Evolutionary conservation across 225 moss, liverwort and hornwort genomes (phyloP).

Genomic region (Climacium dendroides): DNA sequence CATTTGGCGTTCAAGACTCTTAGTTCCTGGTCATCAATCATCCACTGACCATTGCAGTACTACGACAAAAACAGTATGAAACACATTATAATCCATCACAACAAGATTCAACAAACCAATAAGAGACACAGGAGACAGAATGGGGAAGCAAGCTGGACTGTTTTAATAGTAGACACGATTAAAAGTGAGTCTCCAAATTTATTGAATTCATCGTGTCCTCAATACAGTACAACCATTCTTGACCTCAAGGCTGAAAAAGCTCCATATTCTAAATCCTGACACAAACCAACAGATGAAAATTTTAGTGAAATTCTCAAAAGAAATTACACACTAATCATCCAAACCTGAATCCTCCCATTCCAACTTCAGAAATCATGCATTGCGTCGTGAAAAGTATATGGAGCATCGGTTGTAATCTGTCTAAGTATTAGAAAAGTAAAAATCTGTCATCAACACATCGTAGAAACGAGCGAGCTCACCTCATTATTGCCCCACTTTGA

Average conservation of each 20-base stretch:
- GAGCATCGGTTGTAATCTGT: background rate
- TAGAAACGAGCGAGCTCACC: background rate
- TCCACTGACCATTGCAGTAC: background rate
- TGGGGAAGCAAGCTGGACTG: background rate
- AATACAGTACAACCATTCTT: background rate
- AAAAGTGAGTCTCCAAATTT: background rate
- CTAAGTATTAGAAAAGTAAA: background rate
- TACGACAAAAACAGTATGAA: background rate
- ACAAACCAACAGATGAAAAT: background rate
- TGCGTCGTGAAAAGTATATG: background rate
- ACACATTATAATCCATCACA: background rate
- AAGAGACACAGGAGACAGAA: background rate
- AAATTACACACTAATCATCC: background rate
- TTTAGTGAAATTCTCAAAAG: background rate
- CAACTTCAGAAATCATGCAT: background rate
- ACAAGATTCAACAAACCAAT: background rate
- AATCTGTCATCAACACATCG: background rate
- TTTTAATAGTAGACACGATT: background rate
- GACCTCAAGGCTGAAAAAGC: background rate
- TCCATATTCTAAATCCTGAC: constrained; percentile 3
- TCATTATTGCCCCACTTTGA: background rate
- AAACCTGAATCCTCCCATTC: background rate
- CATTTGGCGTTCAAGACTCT: background rate
- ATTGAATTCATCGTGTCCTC: background rate
- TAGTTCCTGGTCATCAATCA: background rate